Conservation (phyloP, 768 basidiomycete species). For the Phanerochaete carnosa region DNA sequence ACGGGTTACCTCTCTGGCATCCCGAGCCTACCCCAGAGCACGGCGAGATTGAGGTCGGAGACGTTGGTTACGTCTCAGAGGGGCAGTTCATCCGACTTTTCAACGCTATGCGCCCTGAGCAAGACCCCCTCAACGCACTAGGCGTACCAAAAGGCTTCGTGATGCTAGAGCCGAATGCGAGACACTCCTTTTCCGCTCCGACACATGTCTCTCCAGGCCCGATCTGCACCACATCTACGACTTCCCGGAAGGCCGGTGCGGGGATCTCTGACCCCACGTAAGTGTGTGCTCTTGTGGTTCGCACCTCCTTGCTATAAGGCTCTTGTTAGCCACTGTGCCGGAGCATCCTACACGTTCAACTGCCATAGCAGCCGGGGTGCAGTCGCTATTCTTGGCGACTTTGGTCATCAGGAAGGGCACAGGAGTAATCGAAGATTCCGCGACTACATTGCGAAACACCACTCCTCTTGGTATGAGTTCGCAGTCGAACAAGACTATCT, state of each 20-base stretch:
- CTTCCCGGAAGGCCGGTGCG: neutral
- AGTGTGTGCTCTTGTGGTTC: no score
- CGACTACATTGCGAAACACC: slow-evolving; percentile 7
- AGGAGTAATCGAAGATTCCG: neutral
- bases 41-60: slow-evolving; percentile 15
- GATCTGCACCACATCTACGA: neutral
- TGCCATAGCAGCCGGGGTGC: neutral
- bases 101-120: slow-evolving; percentile 6
- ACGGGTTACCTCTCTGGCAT: slow-evolving; percentile 18
- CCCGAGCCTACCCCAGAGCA: slow-evolving; percentile 10
- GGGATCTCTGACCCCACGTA: neutral
- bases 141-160: neutral
- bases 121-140: neutral
- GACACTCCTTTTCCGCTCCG: neutral
- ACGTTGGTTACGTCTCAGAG: slow-evolving; percentile 14
- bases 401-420: neutral
- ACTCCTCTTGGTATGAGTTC: slow-evolving; percentile 5
- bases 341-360: neutral
- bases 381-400: neutral
- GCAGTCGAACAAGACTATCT: slow-evolving; percentile 3
- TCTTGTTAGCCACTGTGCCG: neutral
- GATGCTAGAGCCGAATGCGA: neutral
- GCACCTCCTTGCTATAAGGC: no score
- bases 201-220: neutral
- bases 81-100: slow-evolving; percentile 19